Evolutionary conservation across 345 rosid species (phyloP).

Genomic region (Rhodamnia rubescens): DNA sequence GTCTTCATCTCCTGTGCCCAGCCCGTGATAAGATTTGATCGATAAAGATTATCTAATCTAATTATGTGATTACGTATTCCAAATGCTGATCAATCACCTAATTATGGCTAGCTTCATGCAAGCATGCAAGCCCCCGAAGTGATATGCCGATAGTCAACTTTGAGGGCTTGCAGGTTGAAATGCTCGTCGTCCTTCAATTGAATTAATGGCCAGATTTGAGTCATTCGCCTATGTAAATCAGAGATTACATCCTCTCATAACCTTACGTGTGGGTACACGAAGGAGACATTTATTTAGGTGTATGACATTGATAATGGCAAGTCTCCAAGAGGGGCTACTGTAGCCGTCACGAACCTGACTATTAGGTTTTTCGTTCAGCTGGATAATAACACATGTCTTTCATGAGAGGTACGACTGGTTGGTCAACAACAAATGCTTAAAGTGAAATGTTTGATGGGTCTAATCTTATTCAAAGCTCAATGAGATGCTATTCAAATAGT

Average conservation of each 20-base stretch:
- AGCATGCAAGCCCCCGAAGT: background rate
- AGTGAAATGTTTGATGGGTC: background rate
- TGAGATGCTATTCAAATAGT: background rate
- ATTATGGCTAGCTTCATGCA: background rate
- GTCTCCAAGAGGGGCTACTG: background rate
- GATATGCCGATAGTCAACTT: background rate
- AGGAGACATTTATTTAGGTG: background rate
- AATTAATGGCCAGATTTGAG: background rate
- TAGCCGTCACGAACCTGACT: background rate
- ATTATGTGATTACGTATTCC: background rate
- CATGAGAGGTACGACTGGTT: background rate
- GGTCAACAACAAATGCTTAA: background rate
- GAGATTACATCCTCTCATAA: background rate
- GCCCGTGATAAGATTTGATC: background rate
- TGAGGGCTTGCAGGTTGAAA: background rate
- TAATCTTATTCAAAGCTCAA: background rate
- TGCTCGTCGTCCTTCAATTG: background rate
- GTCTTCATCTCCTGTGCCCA: background rate
- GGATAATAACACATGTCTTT: background rate
- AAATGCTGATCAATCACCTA: background rate
- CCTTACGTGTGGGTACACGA: background rate
- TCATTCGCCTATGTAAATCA: background rate
- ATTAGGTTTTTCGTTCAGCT: background rate
- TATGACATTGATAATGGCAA: background rate
- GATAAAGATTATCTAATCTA: background rate